phyloP scores from a whole-genome alignment of 306 rosid species.

The Ormosia semicastrata region DNA sequence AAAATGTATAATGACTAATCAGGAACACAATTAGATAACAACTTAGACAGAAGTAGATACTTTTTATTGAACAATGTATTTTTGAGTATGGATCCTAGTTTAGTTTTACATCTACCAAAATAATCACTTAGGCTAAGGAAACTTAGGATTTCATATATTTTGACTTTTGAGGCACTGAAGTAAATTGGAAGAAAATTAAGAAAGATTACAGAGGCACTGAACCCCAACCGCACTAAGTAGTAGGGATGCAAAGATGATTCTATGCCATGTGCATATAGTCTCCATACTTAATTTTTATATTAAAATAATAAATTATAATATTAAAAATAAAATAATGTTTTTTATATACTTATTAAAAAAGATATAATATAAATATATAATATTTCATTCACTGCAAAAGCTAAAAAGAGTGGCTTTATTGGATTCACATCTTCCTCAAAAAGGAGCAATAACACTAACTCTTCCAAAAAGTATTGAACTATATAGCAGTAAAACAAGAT shows the following conservation, averaged over 20 bases:
- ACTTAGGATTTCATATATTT: not conserved
- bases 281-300: not conserved
- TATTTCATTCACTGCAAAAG: too few species aligned
- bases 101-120: not conserved
- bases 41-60: not conserved
- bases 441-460: too few species aligned
- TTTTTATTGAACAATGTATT: not conserved
- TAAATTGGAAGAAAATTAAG: not conserved
- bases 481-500: too few species aligned
- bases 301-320: not conserved
- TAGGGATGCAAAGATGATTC: not conserved
- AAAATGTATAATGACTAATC: conserved; percentile 10
- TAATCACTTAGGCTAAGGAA: not conserved
- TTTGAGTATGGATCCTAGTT: not conserved
- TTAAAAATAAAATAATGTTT: not conserved
- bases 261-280: not conserved
- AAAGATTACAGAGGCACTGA: not conserved
- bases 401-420: too few species aligned
- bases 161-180: too few species aligned
- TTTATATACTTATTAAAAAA: too few species aligned
- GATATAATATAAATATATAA: too few species aligned
- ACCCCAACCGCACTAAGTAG: not conserved
- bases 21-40: conserved; percentile 19
- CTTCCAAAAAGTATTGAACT: too few species aligned
- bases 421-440: too few species aligned